phyloP scores from a whole-genome alignment of 257 asterid genomes.

The Nicotiana otophora region DNA sequence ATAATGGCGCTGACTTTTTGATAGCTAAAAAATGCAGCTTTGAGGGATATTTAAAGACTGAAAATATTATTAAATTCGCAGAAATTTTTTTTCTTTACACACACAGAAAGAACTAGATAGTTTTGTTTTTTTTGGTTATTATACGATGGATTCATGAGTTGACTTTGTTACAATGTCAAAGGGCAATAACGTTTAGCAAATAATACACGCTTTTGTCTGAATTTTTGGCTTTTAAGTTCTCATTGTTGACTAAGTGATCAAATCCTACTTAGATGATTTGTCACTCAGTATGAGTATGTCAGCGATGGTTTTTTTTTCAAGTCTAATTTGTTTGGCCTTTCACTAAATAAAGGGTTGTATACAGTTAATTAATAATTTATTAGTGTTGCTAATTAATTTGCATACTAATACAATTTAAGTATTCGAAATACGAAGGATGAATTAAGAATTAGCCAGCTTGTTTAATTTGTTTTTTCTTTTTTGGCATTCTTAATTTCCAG shows the following conservation, averaged over 20 bases:
- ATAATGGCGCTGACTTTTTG: conserved; percentile 34
- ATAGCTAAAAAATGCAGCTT: background rate
- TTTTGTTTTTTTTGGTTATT: background rate
- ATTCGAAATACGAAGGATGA: background rate
- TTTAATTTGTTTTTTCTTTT: background rate
- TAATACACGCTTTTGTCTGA: conserved; percentile 39
- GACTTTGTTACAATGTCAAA: conserved; percentile 51
- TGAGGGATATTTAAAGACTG: conserved; percentile 25
- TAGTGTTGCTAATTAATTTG: background rate
- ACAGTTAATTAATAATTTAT: background rate
- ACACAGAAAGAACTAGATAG: background rate
- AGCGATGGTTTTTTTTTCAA: background rate
- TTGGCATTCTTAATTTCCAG: background rate
- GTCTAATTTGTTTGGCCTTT: conserved; percentile 10
- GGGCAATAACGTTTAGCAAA: conserved; percentile 4
- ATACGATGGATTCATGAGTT: conserved; percentile 21
- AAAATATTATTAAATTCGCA: conserved; percentile 1
- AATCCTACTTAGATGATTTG: background rate
- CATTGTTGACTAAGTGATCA: conserved; percentile 29
- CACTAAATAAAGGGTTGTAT: background rate
- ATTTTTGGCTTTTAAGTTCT: conserved; percentile 24
- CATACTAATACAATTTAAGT: background rate
- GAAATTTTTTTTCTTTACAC: background rate
- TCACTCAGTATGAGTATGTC: background rate
- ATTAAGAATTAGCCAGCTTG: conserved; percentile 5